phyloP scores from a whole-genome alignment of 2,329 filamentous ascomycete genomes.

The Talaromyces albobiverticillius region DNA sequence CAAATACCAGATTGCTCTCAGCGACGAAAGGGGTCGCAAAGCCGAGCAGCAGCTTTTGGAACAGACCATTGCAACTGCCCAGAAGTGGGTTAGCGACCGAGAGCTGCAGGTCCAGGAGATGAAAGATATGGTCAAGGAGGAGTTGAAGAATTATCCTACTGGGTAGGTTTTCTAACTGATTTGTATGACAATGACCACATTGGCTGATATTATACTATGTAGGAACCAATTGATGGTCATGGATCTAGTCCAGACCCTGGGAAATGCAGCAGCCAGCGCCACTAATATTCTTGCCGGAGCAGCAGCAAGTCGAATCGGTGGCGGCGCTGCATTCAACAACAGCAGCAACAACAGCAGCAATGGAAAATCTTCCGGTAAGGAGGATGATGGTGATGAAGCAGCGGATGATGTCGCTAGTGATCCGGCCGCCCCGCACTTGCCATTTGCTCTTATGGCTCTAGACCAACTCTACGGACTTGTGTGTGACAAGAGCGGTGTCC shows the following conservation, averaged over 20 bases:
- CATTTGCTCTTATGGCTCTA: background rate
- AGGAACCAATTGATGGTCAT: conserved; percentile 1
- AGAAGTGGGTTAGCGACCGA: background rate
- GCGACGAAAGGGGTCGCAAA: background rate
- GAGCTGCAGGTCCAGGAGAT: background rate
- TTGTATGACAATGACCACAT: background rate
- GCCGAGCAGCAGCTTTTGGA: background rate
- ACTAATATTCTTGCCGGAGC: background rate
- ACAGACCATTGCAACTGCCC: background rate
- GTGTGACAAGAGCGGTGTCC: background rate
- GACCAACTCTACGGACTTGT: background rate
- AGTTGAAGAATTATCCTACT: background rate
- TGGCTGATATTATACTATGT: background rate
- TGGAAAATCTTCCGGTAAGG: background rate
- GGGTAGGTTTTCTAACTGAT: background rate
- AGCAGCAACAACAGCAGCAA: background rate
- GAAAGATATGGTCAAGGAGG: background rate
- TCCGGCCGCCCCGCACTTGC: background rate
- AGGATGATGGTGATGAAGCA: background rate
- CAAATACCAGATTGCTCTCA: background rate
- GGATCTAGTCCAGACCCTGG: background rate
- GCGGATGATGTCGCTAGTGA: background rate
- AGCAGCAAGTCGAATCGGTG: conserved; percentile 1
- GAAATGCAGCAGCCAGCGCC: background rate
- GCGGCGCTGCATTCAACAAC: background rate